These are phyloP conservation scores for Akanthomyces dipterigenus DNA, from an alignment of 2,329 filamentous ascomycete genomes.

Conservation along the genomic window DNA sequence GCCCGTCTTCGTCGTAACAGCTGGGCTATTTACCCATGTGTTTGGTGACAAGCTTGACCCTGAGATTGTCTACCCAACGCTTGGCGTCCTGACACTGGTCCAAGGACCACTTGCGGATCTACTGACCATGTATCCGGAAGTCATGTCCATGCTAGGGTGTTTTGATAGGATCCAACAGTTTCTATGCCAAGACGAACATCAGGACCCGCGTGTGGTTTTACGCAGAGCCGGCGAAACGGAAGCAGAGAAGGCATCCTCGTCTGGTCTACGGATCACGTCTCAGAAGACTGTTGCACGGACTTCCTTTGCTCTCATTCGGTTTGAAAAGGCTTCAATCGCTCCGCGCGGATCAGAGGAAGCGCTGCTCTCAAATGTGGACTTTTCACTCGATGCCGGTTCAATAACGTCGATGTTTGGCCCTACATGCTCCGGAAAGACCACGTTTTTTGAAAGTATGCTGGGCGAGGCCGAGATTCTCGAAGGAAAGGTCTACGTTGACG, in stretches of 20 bases:
- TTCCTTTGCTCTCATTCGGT: not conserved
- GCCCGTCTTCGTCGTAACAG: not conserved
- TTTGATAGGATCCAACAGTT: not conserved
- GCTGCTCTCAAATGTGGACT: not conserved
- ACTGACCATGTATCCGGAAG: not conserved
- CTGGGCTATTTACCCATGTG: not conserved
- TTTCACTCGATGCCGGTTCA: not conserved
- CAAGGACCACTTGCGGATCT: not conserved
- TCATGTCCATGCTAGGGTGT: not conserved
- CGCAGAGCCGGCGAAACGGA: too few relatives aligned
- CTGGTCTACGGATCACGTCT: too few relatives aligned
- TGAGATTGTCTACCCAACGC: not conserved
- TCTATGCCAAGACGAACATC: not conserved
- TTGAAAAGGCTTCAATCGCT: not conserved
- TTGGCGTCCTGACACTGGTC: not conserved
- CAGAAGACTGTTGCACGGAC: not conserved
- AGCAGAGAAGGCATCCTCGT: not conserved
- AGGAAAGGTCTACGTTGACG: not conserved
- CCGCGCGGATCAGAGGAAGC: not conserved
- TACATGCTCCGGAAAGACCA: not conserved
- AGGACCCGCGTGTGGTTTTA: not conserved
- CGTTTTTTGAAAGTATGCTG: not conserved
- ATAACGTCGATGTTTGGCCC: not conserved
- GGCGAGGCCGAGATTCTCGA: not conserved
- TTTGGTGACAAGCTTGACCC: not conserved